These are phyloP conservation scores for Eucalyptus marginata DNA, from an alignment of 345 rosid species.

Conservation along the genomic window DNA sequence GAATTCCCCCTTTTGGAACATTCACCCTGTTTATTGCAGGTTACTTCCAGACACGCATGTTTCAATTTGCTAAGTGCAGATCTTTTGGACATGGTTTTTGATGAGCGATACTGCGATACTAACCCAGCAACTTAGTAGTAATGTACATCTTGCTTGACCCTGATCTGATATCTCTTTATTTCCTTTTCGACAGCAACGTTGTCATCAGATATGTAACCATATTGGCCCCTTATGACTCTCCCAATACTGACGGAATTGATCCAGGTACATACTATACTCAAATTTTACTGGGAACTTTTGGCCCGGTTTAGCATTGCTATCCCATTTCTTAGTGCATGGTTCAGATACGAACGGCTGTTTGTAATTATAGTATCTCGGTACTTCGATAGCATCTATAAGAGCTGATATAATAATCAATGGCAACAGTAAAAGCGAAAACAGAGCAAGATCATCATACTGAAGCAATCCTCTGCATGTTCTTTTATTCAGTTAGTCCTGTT, in stretches of 20 bases:
- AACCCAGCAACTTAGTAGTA: not conserved
- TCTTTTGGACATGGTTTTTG: not conserved
- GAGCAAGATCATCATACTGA: not conserved
- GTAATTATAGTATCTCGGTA: not conserved
- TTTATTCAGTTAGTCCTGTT: not conserved
- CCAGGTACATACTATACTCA: conserved; percentile 13
- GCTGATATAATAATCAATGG: not conserved
- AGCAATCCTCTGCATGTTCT: not conserved
- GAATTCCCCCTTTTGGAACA: conserved; percentile 51
- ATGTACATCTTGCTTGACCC: not conserved
- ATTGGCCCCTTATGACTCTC: conserved; percentile 28
- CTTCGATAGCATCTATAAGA: not conserved
- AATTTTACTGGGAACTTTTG: not conserved
- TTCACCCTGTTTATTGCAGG: conserved; percentile 63
- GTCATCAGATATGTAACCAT: conserved; percentile 23
- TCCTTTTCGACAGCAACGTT: conserved; percentile 10
- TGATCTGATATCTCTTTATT: not conserved
- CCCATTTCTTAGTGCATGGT: not conserved
- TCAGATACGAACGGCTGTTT: not conserved
- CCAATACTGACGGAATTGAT: conserved; percentile 34
- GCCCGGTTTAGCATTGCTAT: not conserved
- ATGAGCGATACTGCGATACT: not conserved
- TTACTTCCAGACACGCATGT: not conserved
- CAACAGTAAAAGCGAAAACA: not conserved
- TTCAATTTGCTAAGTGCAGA: not conserved